phyloP scores from a whole-genome alignment of 1,284 basidiomycete genomes.

The Meira nashicola region DNA sequence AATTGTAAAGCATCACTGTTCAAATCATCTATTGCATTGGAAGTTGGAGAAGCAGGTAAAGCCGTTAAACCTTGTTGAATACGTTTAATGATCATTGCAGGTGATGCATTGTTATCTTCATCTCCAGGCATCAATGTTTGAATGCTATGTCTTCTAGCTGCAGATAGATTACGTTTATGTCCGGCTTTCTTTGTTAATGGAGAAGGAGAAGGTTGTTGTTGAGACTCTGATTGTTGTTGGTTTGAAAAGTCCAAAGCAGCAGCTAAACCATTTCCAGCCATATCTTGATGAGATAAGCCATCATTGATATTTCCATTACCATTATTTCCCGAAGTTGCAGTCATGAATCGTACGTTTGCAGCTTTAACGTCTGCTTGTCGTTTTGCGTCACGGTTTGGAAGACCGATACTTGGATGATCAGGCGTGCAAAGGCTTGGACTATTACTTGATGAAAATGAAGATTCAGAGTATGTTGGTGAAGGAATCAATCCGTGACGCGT shows the following conservation, averaged over 20 bases:
- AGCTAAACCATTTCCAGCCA: slow-evolving; percentile 16
- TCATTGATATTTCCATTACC: slow-evolving; percentile 14
- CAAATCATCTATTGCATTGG: slow-evolving; percentile 12
- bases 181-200: slow-evolving; percentile 23
- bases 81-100: background rate
- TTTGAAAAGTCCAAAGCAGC: slow-evolving; percentile 24
- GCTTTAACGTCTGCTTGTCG: slow-evolving; percentile 22
- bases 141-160: slow-evolving; percentile 37
- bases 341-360: slow-evolving; percentile 30
- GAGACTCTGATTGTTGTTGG: slow-evolving; percentile 22
- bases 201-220: slow-evolving; percentile 13
- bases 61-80: background rate
- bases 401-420: slow-evolving; percentile 18
- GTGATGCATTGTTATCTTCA: background rate
- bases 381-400: slow-evolving; percentile 13
- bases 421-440: slow-evolving; percentile 30
- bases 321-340: slow-evolving; percentile 18
- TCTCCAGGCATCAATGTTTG: slow-evolving; percentile 29
- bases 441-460: slow-evolving; percentile 23
- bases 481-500: slow-evolving; percentile 19
- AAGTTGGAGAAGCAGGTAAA: background rate
- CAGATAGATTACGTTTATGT: slow-evolving; percentile 24
- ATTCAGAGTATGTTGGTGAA: slow-evolving; percentile 33
- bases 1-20: slow-evolving; percentile 17
- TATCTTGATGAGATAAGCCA: slow-evolving; percentile 1